Evolutionary conservation across 495 filamentous ascomycete genomes (phyloP).

Genomic region (Hypoxylon trugodes): DNA sequence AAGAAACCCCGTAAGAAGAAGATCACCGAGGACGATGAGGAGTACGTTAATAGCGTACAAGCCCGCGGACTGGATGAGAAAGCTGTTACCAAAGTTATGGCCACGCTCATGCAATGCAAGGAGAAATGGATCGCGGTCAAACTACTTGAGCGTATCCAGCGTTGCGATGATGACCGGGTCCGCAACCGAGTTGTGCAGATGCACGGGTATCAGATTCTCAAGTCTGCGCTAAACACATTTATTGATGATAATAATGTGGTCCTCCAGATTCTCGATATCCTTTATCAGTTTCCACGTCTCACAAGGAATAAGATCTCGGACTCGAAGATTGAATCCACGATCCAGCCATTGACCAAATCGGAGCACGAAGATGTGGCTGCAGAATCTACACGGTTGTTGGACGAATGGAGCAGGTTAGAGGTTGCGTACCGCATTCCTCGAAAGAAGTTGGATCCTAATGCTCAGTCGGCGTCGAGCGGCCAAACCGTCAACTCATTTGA

Average conservation of each 20-base stretch:
- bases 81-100: constrained; percentile 97
- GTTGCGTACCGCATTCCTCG: constrained; percentile 96
- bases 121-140: constrained; percentile 99
- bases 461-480: constrained; percentile 41
- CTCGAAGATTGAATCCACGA: constrained; percentile 90
- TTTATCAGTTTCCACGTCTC: constrained; percentile 86
- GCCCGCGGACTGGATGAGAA: constrained; percentile 85
- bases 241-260: constrained; percentile 88
- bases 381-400: constrained; percentile 74
- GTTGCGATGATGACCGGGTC: constrained; percentile 87
- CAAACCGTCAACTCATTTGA: constrained; percentile 63
- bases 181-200: constrained; percentile 90
- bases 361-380: constrained; percentile 78
- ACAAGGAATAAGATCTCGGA: constrained; percentile 97
- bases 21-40: constrained; percentile 92
- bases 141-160: constrained; percentile 86
- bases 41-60: constrained; percentile 91
- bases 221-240: constrained; percentile 81
- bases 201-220: constrained; percentile 96
- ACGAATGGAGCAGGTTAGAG: constrained; percentile 88
- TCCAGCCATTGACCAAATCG: constrained; percentile 72
- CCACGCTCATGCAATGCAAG: constrained; percentile 96
- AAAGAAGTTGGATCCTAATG: constrained; percentile 61
- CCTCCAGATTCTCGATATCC: constrained; percentile 87
- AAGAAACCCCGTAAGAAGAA: constrained; percentile 94